phyloP scores from a whole-genome alignment of 371 early-diverging fungal species.

The Syncephalis fuscata region DNA sequence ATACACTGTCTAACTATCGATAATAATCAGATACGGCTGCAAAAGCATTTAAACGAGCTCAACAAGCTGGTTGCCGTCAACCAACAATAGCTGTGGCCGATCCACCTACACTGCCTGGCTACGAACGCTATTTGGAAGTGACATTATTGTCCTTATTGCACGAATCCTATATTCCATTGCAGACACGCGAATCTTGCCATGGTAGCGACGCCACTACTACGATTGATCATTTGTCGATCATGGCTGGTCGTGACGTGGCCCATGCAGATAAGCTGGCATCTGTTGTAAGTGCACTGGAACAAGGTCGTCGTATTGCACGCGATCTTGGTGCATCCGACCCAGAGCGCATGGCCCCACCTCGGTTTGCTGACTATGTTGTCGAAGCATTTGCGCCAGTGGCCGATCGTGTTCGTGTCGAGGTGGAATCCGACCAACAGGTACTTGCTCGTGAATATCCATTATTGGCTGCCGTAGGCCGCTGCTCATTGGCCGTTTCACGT shows the following conservation, averaged over 20 bases:
- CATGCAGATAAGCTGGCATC: conserved; percentile 12
- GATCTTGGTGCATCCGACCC: conserved; percentile 76
- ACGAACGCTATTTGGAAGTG: conserved; percentile 47
- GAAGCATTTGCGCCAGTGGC: conserved; percentile 25
- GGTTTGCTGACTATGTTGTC: conserved; percentile 49
- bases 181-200: conserved; percentile 54
- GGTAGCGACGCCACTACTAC: conserved; percentile 17
- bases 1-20: neutral
- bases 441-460: conserved; percentile 70
- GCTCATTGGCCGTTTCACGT: conserved; percentile 50
- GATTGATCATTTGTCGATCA: conserved; percentile 27
- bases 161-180: conserved; percentile 56
- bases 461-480: conserved; percentile 65
- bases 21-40: conserved; percentile 30
- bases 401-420: conserved; percentile 32
- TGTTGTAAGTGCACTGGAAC: conserved; percentile 52
- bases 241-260: conserved; percentile 11
- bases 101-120: conserved; percentile 30
- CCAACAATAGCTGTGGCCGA: conserved; percentile 44
- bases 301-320: conserved; percentile 50
- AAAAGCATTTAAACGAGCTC: conserved; percentile 41
- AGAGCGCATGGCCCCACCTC: conserved; percentile 72
- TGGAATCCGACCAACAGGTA: conserved; percentile 40
- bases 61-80: conserved; percentile 34
- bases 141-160: conserved; percentile 54